phyloP scores from a whole-genome alignment of 371 early-diverging fungal species.

The Smittium culicis region DNA sequence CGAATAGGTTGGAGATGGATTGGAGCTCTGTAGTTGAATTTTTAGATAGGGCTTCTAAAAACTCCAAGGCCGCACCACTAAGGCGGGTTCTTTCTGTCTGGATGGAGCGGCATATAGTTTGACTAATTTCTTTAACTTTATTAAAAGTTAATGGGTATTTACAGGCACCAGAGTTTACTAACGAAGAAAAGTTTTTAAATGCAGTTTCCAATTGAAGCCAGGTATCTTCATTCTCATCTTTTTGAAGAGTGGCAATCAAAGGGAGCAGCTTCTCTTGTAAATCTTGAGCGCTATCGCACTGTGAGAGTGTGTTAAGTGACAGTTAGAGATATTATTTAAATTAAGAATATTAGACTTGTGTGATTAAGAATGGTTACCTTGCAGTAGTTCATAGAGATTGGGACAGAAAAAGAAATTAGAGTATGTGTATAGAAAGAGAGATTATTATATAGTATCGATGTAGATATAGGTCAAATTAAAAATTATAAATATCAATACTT shows the following conservation, averaged over 20 bases:
- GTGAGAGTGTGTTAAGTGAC: not conserved
- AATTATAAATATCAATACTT: too few species aligned
- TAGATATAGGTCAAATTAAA: too few species aligned
- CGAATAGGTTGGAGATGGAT: constrained; percentile 18
- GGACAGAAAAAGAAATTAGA: not conserved
- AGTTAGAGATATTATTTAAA: too few species aligned
- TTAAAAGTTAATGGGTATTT: not conserved
- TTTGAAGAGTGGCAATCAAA: constrained; percentile 21
- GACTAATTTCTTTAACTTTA: not conserved
- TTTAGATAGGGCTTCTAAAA: constrained; percentile 25
- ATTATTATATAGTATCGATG: not conserved
- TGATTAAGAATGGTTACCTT: too few species aligned
- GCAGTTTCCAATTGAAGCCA: constrained; percentile 26
- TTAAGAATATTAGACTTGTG: too few species aligned
- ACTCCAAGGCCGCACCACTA: constrained; percentile 21
- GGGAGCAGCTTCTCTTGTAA: constrained; percentile 28
- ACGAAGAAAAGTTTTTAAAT: constrained; percentile 18
- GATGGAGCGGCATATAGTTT: constrained; percentile 12
- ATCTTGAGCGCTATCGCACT: constrained; percentile 31
- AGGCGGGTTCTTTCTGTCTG: constrained; percentile 28
- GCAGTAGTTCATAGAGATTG: not conserved
- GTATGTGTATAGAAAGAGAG: not conserved
- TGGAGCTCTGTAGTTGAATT: constrained; percentile 24
- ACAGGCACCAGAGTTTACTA: constrained; percentile 25
- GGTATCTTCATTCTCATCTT: constrained; percentile 29